Percentiles rank a stretch among this genome's conserved stretches.
Evolutionary conservation across 2,329 filamentous ascomycete genomes (phyloP).

Genomic region (Sodiomyces alkalinus): DNA sequence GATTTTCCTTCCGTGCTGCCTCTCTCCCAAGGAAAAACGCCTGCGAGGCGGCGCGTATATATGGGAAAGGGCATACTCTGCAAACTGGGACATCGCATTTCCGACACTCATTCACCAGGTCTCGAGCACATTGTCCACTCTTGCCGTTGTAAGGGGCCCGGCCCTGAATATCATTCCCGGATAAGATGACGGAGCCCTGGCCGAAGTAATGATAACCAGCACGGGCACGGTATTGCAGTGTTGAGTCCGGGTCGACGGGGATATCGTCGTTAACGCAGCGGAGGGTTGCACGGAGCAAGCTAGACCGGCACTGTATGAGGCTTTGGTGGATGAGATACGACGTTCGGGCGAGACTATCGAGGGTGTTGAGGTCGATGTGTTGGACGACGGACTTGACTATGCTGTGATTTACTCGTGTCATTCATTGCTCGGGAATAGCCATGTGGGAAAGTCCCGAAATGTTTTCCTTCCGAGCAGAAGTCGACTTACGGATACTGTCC

Average conservation of each 20-base stretch:
- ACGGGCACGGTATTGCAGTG: conserved; percentile 40
- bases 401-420: conserved; percentile 41
- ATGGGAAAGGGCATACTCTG: conserved; percentile 40
- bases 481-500: conserved; percentile 20
- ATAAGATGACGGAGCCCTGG: not conserved
- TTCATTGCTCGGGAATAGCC: no score
- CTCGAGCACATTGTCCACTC: conserved; percentile 65
- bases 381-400: conserved; percentile 62
- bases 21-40: not conserved
- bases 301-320: conserved; percentile 62
- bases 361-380: conserved; percentile 71
- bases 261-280: conserved; percentile 61
- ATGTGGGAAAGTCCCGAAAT: not conserved
- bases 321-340: conserved; percentile 67
- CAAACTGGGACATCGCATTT: conserved; percentile 67
- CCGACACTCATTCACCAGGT: conserved; percentile 74
- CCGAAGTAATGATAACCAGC: conserved; percentile 41
- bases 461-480: not conserved
- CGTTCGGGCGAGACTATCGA: conserved; percentile 69
- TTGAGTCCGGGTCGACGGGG: conserved; percentile 37
- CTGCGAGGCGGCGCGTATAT: no score
- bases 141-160: conserved; percentile 47
- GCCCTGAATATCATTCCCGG: no score
- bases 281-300: conserved; percentile 60
- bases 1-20: no score